phyloP scores from a whole-genome alignment of 2,329 filamentous ascomycete genomes.

The Shiraia bambusicola region DNA sequence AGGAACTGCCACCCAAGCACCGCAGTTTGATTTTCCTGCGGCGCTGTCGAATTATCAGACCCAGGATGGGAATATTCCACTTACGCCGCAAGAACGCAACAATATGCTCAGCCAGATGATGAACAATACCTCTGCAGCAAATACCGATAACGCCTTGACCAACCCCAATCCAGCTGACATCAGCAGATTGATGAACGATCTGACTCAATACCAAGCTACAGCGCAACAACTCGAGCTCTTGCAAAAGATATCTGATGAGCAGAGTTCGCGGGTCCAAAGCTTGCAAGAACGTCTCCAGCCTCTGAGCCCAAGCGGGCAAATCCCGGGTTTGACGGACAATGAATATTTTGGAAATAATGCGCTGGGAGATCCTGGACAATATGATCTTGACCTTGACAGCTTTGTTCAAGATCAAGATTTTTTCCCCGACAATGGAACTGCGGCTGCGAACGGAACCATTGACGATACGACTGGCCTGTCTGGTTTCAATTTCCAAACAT shows the following conservation, averaged over 20 bases:
- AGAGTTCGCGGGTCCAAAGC: slow-evolving; percentile 74
- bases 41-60: slow-evolving; percentile 52
- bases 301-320: slow-evolving; percentile 74
- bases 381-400: slow-evolving; percentile 57
- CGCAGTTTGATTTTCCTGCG: slow-evolving; percentile 49
- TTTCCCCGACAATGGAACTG: slow-evolving; percentile 41
- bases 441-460: not conserved
- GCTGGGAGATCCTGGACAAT: slow-evolving; percentile 42
- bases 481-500: slow-evolving; percentile 31
- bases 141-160: slow-evolving; percentile 58
- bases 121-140: slow-evolving; percentile 45
- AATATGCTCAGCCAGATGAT: slow-evolving; percentile 53
- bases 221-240: slow-evolving; percentile 77
- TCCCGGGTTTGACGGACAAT: slow-evolving; percentile 62
- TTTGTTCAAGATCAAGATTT: slow-evolving; percentile 60
- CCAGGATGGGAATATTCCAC: slow-evolving; percentile 48
- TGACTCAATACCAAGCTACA: slow-evolving; percentile 67
- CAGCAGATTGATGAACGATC: slow-evolving; percentile 58
- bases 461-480: slow-evolving; percentile 15
- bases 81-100: slow-evolving; percentile 51
- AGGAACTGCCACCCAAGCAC: slow-evolving; percentile 23
- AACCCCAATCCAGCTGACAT: slow-evolving; percentile 57
- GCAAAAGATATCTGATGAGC: slow-evolving; percentile 75
- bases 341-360: slow-evolving; percentile 39
- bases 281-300: slow-evolving; percentile 74